Base-by-base conservation (phyloP, 306 rosid genomes). In the Begonia fuchsioides region DNA sequence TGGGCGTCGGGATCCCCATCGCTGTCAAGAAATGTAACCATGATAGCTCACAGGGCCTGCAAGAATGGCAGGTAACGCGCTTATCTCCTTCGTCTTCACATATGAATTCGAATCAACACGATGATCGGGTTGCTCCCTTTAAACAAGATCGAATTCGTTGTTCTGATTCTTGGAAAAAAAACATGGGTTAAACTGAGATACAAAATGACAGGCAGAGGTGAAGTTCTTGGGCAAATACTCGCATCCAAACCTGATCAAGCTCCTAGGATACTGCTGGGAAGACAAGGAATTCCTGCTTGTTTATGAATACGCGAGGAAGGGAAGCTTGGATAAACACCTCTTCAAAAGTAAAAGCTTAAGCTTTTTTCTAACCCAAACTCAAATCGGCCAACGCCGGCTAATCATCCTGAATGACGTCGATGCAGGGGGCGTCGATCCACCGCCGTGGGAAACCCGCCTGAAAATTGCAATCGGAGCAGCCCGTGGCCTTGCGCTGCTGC, bases 391-490 rank as follows among this genome's bases (percentile, higher is more conserved):
- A 8, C 35, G 35, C 7, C 8, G 35, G 35, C 7, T 26, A 26
- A 26, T 26, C 35, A 26, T 26, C 7, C 35, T 26, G 35, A 8
- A 26, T 26, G 35, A 4, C 7, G 35, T 26, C 7, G 35, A 26
- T 26, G 57, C 61, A 78, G 90, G 16, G 57, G 79, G 85, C 1
- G 72, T 70, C 2, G 93, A 85, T 39, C 75, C 87, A 15, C 94
- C 79, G 9, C 4, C 79, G 0, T 90, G 98, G 98, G 69, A 68
- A 8, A 43, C 35, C 17, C 70, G 98, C 52, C 67, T 90, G 0
- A 73, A 79, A 52, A 77, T 90, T 51, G 98, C 94, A 10, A 73
- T 74, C 11, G 98, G 93, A 45, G 98, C 95, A 0, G 98, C 96
- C 0, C 62, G 63, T 50, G 95, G 98, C 0, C 68, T 90, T 3